Percentiles rank a stretch among this genome's conserved stretches.
These are phyloP conservation scores for Albophoma yamanashiensis DNA, from an alignment of 2,329 filamentous ascomycete species.

Conservation along the genomic window DNA sequence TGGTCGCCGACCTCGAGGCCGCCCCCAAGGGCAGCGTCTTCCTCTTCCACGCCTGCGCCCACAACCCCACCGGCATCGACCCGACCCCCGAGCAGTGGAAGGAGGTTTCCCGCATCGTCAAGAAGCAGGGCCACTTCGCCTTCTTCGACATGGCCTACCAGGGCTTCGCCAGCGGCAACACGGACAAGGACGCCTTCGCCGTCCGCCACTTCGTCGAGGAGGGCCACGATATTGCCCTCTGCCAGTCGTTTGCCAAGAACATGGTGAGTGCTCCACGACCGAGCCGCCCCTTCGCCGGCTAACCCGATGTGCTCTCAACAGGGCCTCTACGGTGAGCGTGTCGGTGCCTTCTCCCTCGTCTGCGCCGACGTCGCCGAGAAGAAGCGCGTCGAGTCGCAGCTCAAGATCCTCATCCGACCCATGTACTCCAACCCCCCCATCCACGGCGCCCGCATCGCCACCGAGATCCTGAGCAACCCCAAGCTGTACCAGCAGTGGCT, in stretches of 20 bases:
- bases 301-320: conserved; percentile 17
- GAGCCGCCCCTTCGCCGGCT: neutral
- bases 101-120: conserved; percentile 78
- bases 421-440: conserved; percentile 98
- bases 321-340: conserved; percentile 97
- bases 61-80: conserved; percentile 96
- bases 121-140: conserved; percentile 77
- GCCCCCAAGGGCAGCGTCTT: conserved; percentile 82
- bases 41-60: conserved; percentile 91
- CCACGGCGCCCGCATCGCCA: conserved; percentile 89
- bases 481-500: conserved; percentile 90
- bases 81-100: conserved; percentile 87
- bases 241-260: conserved; percentile 98
- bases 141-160: conserved; percentile 99
- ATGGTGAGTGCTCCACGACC: conserved; percentile 50
- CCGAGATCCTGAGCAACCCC: conserved; percentile 80
- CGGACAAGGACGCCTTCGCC: conserved; percentile 85
- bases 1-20: conserved; percentile 81
- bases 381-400: conserved; percentile 90
- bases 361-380: conserved; percentile 79
- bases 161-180: conserved; percentile 89
- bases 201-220: conserved; percentile 87
- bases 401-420: conserved; percentile 96
- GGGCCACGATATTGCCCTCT: conserved; percentile 79
- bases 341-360: conserved; percentile 91